Evolutionary conservation across 2,329 filamentous ascomycete genomes (phyloP).

Genomic region (Plenodomus lindquistii): DNA sequence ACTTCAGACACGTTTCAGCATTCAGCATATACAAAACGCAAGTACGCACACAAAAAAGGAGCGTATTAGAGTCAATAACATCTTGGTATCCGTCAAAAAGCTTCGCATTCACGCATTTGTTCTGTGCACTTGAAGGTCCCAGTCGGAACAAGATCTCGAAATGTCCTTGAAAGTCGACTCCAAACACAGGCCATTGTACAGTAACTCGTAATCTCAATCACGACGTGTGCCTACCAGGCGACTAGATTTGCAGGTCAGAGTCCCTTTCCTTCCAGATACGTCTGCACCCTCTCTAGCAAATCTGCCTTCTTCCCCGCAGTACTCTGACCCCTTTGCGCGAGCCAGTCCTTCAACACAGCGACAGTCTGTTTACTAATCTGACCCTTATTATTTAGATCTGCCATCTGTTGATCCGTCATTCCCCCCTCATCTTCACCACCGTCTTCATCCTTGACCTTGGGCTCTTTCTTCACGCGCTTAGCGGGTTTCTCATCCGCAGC

Average conservation of each 20-base stretch:
- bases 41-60: too few relatives aligned
- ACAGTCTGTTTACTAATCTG: slow-evolving; percentile 49
- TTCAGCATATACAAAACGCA: too few relatives aligned
- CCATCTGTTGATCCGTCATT: slow-evolving; percentile 51
- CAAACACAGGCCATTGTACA: not conserved
- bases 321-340: slow-evolving; percentile 28
- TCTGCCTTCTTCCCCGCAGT: slow-evolving; percentile 43
- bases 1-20: too few relatives aligned
- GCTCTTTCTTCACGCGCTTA: slow-evolving; percentile 35
- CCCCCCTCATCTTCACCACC: slow-evolving; percentile 26
- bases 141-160: too few relatives aligned
- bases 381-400: slow-evolving; percentile 48
- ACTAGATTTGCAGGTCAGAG: slow-evolving; percentile 8
- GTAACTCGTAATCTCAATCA: not conserved
- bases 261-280: slow-evolving; percentile 42
- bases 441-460: slow-evolving; percentile 25
- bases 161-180: not conserved
- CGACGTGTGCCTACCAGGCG: not conserved
- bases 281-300: slow-evolving; percentile 40
- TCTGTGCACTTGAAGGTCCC: too few relatives aligned
- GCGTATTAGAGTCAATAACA: too few relatives aligned
- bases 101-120: too few relatives aligned
- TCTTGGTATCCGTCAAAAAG: too few relatives aligned
- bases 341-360: slow-evolving; percentile 38
- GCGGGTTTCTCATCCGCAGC: slow-evolving; percentile 24